Percentiles rank a stretch among this genome's conserved stretches.
These are phyloP conservation scores for Aspergillus sparsus DNA, from an alignment of 495 filamentous ascomycete genomes.

Conservation along the genomic window DNA sequence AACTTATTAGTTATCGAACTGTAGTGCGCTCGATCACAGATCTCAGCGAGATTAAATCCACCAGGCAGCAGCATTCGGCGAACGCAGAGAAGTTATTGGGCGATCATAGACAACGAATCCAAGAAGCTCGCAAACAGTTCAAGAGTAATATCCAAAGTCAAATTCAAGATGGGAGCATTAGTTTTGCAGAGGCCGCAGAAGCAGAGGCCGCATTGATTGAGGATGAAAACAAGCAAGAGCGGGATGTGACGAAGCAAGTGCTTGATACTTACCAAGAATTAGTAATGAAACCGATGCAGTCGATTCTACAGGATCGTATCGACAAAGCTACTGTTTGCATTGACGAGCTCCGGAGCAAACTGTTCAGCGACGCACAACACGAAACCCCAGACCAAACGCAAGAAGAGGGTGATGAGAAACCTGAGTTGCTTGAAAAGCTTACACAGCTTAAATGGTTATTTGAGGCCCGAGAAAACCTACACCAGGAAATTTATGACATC, in stretches of 20 bases:
- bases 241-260: conserved; percentile 65
- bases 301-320: conserved; percentile 66
- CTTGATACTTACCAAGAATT: conserved; percentile 76
- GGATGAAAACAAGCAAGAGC: conserved; percentile 60
- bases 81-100: conserved; percentile 41
- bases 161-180: conserved; percentile 72
- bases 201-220: conserved; percentile 66
- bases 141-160: conserved; percentile 68
- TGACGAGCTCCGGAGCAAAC: conserved; percentile 64
- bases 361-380: conserved; percentile 72
- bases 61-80: conserved; percentile 58
- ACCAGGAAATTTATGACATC: conserved; percentile 80
- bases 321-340: conserved; percentile 64
- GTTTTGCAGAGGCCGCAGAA: conserved; percentile 77
- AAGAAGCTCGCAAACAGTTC: conserved; percentile 53
- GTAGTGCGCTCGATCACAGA: conserved; percentile 77
- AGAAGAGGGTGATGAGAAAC: conserved; percentile 92
- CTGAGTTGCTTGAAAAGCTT: conserved; percentile 89
- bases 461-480: conserved; percentile 83
- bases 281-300: conserved; percentile 76
- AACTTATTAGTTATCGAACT: conserved; percentile 74
- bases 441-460: conserved; percentile 98
- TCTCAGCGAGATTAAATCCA: conserved; percentile 66
- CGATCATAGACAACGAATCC: conserved; percentile 41
- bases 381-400: conserved; percentile 79